A percentile compares a stretch with the other conserved stretches of the same genome.
Conservation (phyloP, 352 stramenopile genomes). For the Phytophthora boehmeriae region DNA sequence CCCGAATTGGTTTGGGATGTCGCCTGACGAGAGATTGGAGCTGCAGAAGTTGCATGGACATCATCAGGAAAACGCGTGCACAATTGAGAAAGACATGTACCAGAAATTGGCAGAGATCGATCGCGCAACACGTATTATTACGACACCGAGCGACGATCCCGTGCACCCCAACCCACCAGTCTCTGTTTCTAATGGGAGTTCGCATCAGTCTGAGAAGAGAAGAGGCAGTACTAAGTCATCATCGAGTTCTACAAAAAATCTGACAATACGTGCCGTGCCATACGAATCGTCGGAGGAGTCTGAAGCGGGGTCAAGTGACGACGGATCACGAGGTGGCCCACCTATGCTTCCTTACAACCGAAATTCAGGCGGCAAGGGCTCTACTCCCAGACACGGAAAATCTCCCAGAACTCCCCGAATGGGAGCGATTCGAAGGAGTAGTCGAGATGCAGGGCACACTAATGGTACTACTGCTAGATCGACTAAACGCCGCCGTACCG, state of each 20-base stretch:
- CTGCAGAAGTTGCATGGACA: slow-evolving; percentile 39
- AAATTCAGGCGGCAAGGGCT: background rate
- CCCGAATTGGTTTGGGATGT: slow-evolving; percentile 48
- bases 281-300: background rate
- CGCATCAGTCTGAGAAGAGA: too few species aligned
- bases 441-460: slow-evolving; percentile 11
- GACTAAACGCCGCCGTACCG: slow-evolving; percentile 27
- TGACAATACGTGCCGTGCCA: background rate
- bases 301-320: background rate
- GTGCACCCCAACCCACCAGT: slow-evolving; percentile 18
- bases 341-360: background rate
- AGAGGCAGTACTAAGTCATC: too few species aligned
- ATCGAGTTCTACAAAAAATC: background rate
- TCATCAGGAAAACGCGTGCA: slow-evolving; percentile 37
- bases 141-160: slow-evolving; percentile 22
- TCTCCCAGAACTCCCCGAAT: background rate
- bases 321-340: background rate
- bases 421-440: slow-evolving; percentile 12
- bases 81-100: slow-evolving; percentile 40
- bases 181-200: too few species aligned
- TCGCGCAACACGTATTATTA: slow-evolving; percentile 23
- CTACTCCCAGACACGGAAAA: background rate
- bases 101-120: slow-evolving; percentile 36
- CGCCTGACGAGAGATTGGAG: slow-evolving; percentile 36
- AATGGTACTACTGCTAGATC: slow-evolving; percentile 1